phyloP scores from a whole-genome alignment of 176 grass and related monocot species.

The Musa troglodytarum region DNA sequence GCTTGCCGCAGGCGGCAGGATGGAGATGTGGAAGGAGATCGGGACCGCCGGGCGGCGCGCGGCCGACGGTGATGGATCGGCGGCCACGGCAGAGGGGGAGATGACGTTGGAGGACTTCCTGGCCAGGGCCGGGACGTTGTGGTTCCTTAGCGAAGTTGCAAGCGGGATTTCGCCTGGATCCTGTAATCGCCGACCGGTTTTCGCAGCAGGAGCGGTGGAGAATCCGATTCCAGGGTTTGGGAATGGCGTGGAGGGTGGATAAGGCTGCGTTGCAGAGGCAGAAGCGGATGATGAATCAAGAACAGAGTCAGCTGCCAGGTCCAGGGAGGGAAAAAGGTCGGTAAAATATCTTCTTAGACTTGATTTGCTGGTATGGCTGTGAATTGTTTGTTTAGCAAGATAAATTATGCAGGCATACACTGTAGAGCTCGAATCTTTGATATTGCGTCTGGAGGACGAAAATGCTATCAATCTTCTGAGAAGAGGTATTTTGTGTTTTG shows the following conservation, averaged over 20 bases:
- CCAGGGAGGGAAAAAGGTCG: conserved; percentile 94
- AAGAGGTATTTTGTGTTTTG: conserved; percentile 40
- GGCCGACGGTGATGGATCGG: no score
- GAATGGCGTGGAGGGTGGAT: conserved; percentile 30
- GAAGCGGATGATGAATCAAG: conserved; percentile 90
- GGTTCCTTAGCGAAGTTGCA: background rate
- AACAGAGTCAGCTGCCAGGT: conserved; percentile 89
- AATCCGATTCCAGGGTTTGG: conserved; percentile 12
- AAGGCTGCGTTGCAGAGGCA: conserved; percentile 68
- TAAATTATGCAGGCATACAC: conserved; percentile 30
- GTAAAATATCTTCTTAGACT: background rate
- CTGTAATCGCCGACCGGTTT: background rate
- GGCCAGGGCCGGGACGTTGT: conserved; percentile 1
- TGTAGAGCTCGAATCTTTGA: conserved; percentile 73
- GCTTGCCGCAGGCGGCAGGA: background rate
- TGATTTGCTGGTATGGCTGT: background rate
- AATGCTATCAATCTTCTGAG: conserved; percentile 41
- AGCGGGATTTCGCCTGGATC: background rate
- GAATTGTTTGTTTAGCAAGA: background rate
- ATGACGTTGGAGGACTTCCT: conserved; percentile 25
- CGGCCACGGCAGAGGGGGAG: background rate
- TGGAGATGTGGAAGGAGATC: conserved; percentile 29
- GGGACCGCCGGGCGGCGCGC: background rate
- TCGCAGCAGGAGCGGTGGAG: background rate
- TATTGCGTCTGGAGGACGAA: conserved; percentile 62